Evolutionary conservation across 495 filamentous ascomycete genomes (phyloP), one percentile per base, ranked within the genome.

Genomic region (Podospora anserina): DNA sequence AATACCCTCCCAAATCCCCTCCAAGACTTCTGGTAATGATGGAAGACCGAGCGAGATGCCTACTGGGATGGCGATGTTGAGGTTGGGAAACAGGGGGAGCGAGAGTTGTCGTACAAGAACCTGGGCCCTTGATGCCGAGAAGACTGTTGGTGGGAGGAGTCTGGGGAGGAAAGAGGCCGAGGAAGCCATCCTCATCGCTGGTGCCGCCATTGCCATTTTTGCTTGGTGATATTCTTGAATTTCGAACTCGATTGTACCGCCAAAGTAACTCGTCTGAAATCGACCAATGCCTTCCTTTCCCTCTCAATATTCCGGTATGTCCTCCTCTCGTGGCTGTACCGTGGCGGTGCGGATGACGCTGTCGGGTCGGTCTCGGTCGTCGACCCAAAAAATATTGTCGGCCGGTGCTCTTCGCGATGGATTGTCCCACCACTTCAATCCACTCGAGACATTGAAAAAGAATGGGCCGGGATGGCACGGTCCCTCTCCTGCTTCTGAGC

Each of bases 1-100:
- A 53, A 98, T 86, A 2, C 90, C 92, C 69, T 97, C 96, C 92
- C 94, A 98, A 68, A 99, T 85, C 53, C 88, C 91, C 59, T 85
- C 85, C 19, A 96, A 77, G 3, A 95, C 71, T 15, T 77, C 79
- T 15, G 80, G 79, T 78, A 86, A 73, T 53, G 74, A 79, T 15
- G 82, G 82, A n/a, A 84, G 70, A 34, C 83, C 86, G 68, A 86
- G 78, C 61, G 82, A 82, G 68, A 90, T 82, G n/a, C 80, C 77
- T 26, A 84, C 78, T 30, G 88, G 85, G 5, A 90, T 77, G 4
- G 82, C 80, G 63, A 88, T 74, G 3, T 80, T 71, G 54, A 86
- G 69, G 13, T 86, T 78, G n/a, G 85, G 77, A 68, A 88, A 72
- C 57, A 83, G 66, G 72, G 75, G 75, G 74, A 76, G 66, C 57